Evolutionary conservation across 106 monocot species (phyloP).

Genomic region (Platanthera guangdongensis): DNA sequence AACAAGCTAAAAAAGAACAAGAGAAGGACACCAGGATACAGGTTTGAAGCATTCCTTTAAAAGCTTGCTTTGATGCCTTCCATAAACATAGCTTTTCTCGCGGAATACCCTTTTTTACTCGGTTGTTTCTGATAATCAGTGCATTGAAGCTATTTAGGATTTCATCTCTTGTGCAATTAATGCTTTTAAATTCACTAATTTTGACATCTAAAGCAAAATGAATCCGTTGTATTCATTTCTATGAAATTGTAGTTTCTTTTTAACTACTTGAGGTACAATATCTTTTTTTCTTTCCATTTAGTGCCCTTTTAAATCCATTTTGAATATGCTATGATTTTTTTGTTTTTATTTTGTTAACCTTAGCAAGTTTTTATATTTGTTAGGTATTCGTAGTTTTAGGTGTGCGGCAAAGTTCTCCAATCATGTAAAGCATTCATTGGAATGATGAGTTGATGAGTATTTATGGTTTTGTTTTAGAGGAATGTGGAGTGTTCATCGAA

Average conservation of each 20-base stretch:
- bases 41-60: conserved; percentile 21
- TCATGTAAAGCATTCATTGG: neutral
- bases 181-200: neutral
- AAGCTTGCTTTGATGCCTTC: neutral
- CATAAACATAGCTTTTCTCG: neutral
- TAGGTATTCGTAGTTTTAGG: neutral
- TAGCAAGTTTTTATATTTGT: neutral
- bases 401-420: too few species aligned
- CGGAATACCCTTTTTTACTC: neutral
- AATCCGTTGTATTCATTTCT: neutral
- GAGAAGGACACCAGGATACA: conserved; percentile 91
- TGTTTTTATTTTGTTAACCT: neutral
- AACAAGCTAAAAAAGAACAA: conserved; percentile 60
- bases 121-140: neutral
- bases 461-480: neutral
- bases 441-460: neutral
- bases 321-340: neutral
- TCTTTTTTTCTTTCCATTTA: neutral
- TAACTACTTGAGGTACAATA: neutral
- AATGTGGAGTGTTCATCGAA: neutral
- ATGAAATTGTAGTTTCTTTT: neutral
- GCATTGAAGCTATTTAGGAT: neutral
- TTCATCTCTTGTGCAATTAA: conserved; percentile 3
- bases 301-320: neutral
- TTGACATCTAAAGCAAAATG: neutral